phyloP scores from a whole-genome alignment of 2,329 filamentous ascomycete genomes.

The Neospermospora avenae region DNA sequence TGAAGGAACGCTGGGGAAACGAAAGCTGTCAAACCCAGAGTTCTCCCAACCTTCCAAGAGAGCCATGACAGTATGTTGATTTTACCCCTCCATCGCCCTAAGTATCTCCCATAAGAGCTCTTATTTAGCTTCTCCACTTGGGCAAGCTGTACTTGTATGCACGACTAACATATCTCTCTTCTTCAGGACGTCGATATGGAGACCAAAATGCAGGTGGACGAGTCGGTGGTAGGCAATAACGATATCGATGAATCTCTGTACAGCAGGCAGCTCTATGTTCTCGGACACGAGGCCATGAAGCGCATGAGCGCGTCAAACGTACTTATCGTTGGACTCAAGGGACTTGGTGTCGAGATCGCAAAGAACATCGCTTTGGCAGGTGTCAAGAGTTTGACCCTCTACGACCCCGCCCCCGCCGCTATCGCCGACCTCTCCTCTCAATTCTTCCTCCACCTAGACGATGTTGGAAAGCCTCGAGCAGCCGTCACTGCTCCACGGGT shows the following conservation, averaged over 20 bases:
- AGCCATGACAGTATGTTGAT: constrained; percentile 56
- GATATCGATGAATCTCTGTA: constrained; percentile 73
- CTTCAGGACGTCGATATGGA: constrained; percentile 55
- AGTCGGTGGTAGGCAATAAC: constrained; percentile 50
- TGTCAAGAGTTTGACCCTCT: constrained; percentile 93
- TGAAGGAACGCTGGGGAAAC: constrained; percentile 59
- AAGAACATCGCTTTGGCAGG: constrained; percentile 98
- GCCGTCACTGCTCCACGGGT: constrained; percentile 83
- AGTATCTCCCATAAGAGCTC: constrained; percentile 6
- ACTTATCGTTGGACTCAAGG: constrained; percentile 86
- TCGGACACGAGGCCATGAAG: constrained; percentile 88
- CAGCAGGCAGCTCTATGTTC: constrained; percentile 69
- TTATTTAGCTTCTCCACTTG: background rate
- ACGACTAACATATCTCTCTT: background rate
- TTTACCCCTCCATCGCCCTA: constrained; percentile 14
- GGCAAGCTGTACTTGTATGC: background rate
- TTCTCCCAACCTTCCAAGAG: constrained; percentile 54
- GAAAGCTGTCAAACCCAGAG: constrained; percentile 62
- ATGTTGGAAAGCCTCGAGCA: constrained; percentile 90
- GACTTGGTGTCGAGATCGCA: constrained; percentile 94
- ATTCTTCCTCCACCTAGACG: constrained; percentile 87
- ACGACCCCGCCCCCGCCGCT: constrained; percentile 80
- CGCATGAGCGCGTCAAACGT: constrained; percentile 97
- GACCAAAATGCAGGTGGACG: constrained; percentile 64
- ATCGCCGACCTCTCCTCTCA: constrained; percentile 92